Conservation (phyloP, 2,329 filamentous ascomycete genomes). For the Phyllosticta citriasiana region DNA sequence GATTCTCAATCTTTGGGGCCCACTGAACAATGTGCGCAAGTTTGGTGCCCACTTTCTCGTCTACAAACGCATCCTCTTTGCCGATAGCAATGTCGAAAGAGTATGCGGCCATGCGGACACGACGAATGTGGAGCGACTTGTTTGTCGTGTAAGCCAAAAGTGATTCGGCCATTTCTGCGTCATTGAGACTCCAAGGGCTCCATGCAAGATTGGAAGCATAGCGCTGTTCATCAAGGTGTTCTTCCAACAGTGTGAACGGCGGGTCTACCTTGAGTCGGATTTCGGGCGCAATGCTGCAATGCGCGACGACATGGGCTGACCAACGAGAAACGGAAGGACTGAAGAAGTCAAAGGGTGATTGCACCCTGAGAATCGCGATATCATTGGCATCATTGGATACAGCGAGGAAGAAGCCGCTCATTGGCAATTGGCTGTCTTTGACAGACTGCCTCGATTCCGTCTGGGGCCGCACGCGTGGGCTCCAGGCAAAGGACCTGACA, state of each 20-base stretch:
- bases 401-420: conserved; percentile 20
- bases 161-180: conserved; percentile 16
- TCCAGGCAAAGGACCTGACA: conserved; percentile 35
- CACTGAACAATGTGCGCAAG: conserved; percentile 2
- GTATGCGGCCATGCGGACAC: neutral
- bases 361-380: conserved; percentile 26
- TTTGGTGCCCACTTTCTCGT: neutral
- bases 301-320: conserved; percentile 20
- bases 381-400: conserved; percentile 34
- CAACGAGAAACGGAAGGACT: conserved; percentile 14
- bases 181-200: conserved; percentile 27
- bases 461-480: conserved; percentile 17
- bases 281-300: conserved; percentile 13
- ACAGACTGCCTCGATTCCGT: conserved; percentile 12
- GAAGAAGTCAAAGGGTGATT: conserved; percentile 28
- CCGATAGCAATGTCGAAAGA: neutral
- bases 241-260: conserved; percentile 17
- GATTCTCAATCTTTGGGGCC: neutral
- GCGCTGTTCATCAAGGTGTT: conserved; percentile 22
- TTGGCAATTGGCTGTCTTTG: conserved; percentile 16
- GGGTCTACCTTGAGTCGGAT: neutral
- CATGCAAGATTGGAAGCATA: conserved; percentile 27
- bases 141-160: conserved; percentile 29
- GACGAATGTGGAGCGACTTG: conserved; percentile 9
- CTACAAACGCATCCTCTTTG: neutral